Evolutionary conservation across 1,284 basidiomycete genomes (phyloP).

Genomic region (Apiotrichum gamsii): DNA sequence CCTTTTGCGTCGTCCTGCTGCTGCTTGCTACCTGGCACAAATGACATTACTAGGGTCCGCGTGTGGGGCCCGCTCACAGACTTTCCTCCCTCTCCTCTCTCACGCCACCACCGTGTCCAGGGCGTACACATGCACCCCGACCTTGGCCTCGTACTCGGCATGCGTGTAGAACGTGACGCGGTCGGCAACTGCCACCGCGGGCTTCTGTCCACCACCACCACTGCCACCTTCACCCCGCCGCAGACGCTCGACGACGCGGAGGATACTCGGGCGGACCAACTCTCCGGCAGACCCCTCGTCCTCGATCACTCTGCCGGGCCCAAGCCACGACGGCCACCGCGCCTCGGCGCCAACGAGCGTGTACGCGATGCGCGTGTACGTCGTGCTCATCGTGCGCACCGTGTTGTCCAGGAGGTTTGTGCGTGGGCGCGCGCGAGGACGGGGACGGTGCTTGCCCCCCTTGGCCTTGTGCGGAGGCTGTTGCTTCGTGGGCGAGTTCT

Average conservation of each 20-base stretch:
- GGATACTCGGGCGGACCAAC: too few relatives aligned
- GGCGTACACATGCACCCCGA: conserved; percentile 5
- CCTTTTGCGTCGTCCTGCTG: too few relatives aligned
- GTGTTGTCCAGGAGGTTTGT: not conserved
- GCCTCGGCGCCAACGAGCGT: conserved; percentile 11
- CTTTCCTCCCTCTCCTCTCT: not conserved
- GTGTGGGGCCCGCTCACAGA: too few relatives aligned
- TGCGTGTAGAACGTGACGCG: conserved; percentile 1
- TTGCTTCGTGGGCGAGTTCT: conserved; percentile 4
- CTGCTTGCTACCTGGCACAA: too few relatives aligned
- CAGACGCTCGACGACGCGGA: not conserved
- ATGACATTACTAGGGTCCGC: too few relatives aligned
- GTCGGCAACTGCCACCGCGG: not conserved
- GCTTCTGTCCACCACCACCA: not conserved
- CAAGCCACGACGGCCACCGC: conserved; percentile 8
- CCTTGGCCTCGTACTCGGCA: conserved; percentile 2
- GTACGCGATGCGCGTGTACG: not conserved
- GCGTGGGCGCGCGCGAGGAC: conserved; percentile 1
- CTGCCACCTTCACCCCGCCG: not conserved
- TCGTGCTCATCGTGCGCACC: not conserved
- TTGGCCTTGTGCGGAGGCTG: too few relatives aligned
- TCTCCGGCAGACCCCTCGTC: too few relatives aligned
- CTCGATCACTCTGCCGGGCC: not conserved
- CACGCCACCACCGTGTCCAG: conserved; percentile 5
- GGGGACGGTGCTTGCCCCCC: too few relatives aligned